Evolutionary conservation across 306 rosid genomes (phyloP), one percentile per base, ranked within the genome.

Genomic region (Amphicarpaea edgeworthii): DNA sequence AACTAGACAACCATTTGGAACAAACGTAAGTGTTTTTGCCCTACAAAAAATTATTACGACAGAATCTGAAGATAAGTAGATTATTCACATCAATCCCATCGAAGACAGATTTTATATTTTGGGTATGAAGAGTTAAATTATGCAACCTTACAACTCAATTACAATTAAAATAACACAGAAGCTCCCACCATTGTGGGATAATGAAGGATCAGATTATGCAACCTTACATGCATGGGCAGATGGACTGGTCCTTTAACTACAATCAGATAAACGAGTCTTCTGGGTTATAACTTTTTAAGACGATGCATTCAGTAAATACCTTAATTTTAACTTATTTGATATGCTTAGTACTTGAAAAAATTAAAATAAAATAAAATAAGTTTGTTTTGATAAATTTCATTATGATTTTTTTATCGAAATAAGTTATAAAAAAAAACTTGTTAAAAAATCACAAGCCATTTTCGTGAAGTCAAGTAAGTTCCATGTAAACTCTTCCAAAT

Each of bases 191-290:
- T 30, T 30, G 37, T 30, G 37, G 37, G 37, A 30, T 30, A 30
- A 4, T 30, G 7, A 30, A 30, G 37, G 37, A 4, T 55, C 19
- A 30, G 28, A 46, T 40, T 57, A 28, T 55, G 75, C 21, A 30
- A 57, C 42, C 54, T 23, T 43, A 37, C 54, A 21, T 11, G 11
- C 45, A 60, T 17, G 30, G 10, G 37, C 41, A 7, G 20, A 71
- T 47, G 55, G 12, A 55, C n/a, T 54, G 79, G 12, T 71, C 55
- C 49, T n/a, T 7, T 20, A 41, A 75, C 17, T 53, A 49, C 17
- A 70, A n/a, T n/a, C n/a, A n/a, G n/a, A n/a, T n/a, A n/a, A n/a
- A n/a, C n/a, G 11, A 41, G 60, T 10, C 12, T 63, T 51, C 62
- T 16, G 20, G 71, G 41, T 45, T 46, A 32, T 53, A 50, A 49